A percentile compares a stretch with the other conserved stretches of the same genome.
phyloP scores from a whole-genome alignment of 1,284 basidiomycete species.

The Mycosarcoma mackinlayi region DNA sequence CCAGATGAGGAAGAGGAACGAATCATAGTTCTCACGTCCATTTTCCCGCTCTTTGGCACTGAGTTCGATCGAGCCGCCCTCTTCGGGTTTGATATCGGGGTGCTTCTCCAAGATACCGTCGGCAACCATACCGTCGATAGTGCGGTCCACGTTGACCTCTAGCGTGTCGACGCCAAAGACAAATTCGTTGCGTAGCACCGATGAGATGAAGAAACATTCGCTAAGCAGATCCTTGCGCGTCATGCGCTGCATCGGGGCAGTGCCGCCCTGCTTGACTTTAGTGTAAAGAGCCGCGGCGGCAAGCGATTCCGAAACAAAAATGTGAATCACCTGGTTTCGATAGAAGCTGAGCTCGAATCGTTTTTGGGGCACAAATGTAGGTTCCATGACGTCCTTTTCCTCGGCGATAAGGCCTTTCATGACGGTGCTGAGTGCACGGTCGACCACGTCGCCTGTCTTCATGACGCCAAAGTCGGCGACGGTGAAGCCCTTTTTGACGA shows the following conservation, averaged over 20 bases:
- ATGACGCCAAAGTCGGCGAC: slow-evolving; percentile 68
- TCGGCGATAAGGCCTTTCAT: slow-evolving; percentile 67
- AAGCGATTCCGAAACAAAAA: slow-evolving; percentile 63
- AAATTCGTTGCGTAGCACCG: slow-evolving; percentile 68
- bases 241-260: slow-evolving; percentile 65
- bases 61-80: slow-evolving; percentile 46
- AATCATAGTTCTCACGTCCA: slow-evolving; percentile 67
- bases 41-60: slow-evolving; percentile 56
- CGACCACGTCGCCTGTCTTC: slow-evolving; percentile 63
- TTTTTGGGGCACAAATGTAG: slow-evolving; percentile 65
- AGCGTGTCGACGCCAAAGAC: slow-evolving; percentile 67
- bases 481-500: slow-evolving; percentile 65
- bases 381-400: slow-evolving; percentile 67
- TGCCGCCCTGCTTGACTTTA: slow-evolving; percentile 68
- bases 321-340: slow-evolving; percentile 68
- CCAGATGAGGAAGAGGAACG: slow-evolving; percentile 64
- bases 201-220: slow-evolving; percentile 66
- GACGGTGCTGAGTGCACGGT: slow-evolving; percentile 62
- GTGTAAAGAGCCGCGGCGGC: slow-evolving; percentile 65
- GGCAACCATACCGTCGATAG: slow-evolving; percentile 50
- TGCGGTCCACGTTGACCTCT: slow-evolving; percentile 63
- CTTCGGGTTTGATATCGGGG: slow-evolving; percentile 29
- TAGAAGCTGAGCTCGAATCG: slow-evolving; percentile 69
- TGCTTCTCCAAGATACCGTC: slow-evolving; percentile 40
- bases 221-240: slow-evolving; percentile 46